Evolutionary conservation across 2,329 filamentous ascomycete species (phyloP), one percentile per base, ranked within the genome.

Genomic region (Epichloe sp.): DNA sequence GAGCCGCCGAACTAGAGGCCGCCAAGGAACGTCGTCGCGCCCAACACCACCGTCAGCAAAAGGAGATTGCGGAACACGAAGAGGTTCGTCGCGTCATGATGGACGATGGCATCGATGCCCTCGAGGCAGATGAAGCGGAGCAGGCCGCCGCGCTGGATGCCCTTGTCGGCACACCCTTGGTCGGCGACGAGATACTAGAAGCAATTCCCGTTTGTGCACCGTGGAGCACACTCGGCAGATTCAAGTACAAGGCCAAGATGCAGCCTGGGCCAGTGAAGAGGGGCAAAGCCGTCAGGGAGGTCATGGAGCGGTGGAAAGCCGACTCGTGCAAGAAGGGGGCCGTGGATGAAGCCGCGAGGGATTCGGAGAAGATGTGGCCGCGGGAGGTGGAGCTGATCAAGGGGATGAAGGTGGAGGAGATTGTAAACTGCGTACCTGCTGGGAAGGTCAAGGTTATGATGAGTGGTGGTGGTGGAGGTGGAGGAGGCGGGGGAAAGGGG

Each of bases 241-340:
- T 85, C 69, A 96, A 96, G 69, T 97, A 96, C 73, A 94, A 94
- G 68, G 87, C 83, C 50, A 98, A 98, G 72, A 68, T 98, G 59
- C 93, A 97, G 68, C 93, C 93, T 0, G 93, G 93, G 0, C 70
- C 82, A 0, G 77, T 84, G 56, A 98, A 97, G 75, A 95, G 95
- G 71, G 91, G 93, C 10, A 97, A 96, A 65, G 90, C 89, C 0
- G 82, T 95, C 46, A 88, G 87, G 64, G 91, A 97, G 67, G 84
- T 97, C 35, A 68, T 97, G n/a, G 81, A 83, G 47, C 78, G 79
- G 53, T 96, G 91, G 90, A 77, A 84, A 56, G 67, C 74, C 19
- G 88, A 82, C 47, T 78, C 81, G 6, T 65, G 62, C 8, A 75
- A 71, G 62, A 82, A 78, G 62, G 74, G 74, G 5, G 76, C 76